Evolutionary conservation across 768 basidiomycete species (phyloP).

Genomic region (Psilocybe subaeruginosa): DNA sequence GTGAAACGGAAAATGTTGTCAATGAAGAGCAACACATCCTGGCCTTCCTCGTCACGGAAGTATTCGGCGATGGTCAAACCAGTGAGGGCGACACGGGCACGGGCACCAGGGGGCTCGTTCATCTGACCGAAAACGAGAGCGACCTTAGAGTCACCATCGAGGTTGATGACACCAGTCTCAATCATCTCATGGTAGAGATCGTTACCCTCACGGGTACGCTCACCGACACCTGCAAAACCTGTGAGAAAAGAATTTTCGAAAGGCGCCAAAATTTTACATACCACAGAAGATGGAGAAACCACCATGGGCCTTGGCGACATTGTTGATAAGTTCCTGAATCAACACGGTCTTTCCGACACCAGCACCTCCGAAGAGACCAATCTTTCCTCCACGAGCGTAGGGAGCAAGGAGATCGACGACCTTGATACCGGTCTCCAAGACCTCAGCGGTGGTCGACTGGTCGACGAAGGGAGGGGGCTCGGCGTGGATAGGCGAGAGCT

Average conservation of each 20-base stretch:
- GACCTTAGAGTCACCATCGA: constrained; percentile 99
- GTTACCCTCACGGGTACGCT: constrained; percentile 99
- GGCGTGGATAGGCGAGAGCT: constrained; percentile 91
- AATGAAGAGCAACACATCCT: constrained; percentile 99
- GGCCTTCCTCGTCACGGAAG: constrained; percentile 99
- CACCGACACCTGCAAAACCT: constrained; percentile 83
- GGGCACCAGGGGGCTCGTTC: constrained; percentile 99
- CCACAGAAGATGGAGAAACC: constrained; percentile 99
- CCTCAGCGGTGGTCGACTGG: constrained; percentile 98
- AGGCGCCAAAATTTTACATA: constrained; percentile 35
- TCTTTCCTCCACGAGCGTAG: constrained; percentile 99
- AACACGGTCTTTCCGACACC: constrained; percentile 99
- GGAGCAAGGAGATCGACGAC: constrained; percentile 99
- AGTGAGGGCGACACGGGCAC: constrained; percentile 99
- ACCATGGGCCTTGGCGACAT: constrained; percentile 99
- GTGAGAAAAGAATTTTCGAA: constrained; percentile 6
- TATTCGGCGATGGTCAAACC: constrained; percentile 99
- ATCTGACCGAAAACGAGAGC: constrained; percentile 99
- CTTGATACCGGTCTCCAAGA: constrained; percentile 99
- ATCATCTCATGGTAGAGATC: constrained; percentile 99
- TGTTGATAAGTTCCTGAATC: constrained; percentile 99
- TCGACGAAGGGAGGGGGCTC: constrained; percentile 98
- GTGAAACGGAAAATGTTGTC: constrained; percentile 99
- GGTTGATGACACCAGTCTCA: constrained; percentile 99
- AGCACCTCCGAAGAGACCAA: constrained; percentile 99